Evolutionary conservation across 495 filamentous ascomycete species (phyloP).

Genomic region (Aspergillus bertholletiae): DNA sequence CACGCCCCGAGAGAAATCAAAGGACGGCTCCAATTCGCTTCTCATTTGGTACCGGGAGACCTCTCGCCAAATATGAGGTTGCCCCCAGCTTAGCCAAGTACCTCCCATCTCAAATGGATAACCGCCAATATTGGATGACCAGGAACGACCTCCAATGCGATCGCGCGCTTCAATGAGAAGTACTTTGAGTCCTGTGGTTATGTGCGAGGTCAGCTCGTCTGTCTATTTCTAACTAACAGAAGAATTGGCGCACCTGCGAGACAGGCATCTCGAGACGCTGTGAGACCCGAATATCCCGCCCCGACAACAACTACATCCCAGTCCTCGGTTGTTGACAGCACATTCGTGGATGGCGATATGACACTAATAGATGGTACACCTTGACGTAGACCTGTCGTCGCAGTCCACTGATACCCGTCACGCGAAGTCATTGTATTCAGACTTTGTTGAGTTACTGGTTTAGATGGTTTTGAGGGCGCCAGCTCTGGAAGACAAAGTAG

Average conservation of each 20-base stretch:
- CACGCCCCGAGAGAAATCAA: conserved; percentile 17
- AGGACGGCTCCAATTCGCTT: conserved; percentile 14
- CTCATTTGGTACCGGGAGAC: conserved; percentile 20
- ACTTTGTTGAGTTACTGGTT: background rate
- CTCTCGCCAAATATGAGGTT: conserved; percentile 22
- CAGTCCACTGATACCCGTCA: conserved; percentile 22
- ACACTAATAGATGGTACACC: conserved; percentile 19
- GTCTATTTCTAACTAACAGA: background rate
- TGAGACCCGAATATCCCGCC: conserved; percentile 23
- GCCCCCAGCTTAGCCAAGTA: conserved; percentile 30
- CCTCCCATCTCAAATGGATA: conserved; percentile 32
- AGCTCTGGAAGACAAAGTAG: too few relatives aligned
- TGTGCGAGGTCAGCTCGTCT: too few relatives aligned
- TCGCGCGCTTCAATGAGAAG: conserved; percentile 34
- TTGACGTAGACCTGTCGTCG: conserved; percentile 12
- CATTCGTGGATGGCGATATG: conserved; percentile 15
- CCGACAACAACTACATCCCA: conserved; percentile 24
- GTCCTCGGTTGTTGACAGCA: background rate
- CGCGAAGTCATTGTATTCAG: conserved; percentile 13
- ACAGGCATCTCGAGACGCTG: conserved; percentile 22
- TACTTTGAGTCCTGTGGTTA: conserved; percentile 16
- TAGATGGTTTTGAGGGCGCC: too few relatives aligned
- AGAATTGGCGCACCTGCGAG: conserved; percentile 12
- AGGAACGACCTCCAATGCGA: conserved; percentile 34
- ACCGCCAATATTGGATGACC: conserved; percentile 19